These are phyloP conservation scores for Petunia axillaris DNA, from an alignment of 257 asterid genomes.

Conservation along the genomic window DNA sequence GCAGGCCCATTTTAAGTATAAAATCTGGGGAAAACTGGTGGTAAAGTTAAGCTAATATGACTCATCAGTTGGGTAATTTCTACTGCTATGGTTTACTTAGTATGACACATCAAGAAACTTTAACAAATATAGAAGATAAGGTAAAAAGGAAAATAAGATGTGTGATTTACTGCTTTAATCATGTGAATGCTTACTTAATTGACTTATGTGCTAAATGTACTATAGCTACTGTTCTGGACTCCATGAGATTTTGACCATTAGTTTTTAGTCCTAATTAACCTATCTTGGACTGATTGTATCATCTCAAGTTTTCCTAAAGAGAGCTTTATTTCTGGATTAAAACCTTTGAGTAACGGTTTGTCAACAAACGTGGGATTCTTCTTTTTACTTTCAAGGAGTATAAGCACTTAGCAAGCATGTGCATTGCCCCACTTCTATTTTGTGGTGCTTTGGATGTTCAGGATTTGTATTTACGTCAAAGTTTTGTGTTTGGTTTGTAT, in stretches of 20 bases:
- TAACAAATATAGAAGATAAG: background rate
- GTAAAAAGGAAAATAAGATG: background rate
- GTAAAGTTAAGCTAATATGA: background rate
- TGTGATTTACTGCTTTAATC: background rate
- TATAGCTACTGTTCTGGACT: background rate
- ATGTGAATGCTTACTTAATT: background rate
- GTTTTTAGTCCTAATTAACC: background rate
- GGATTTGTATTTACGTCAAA: conserved; percentile 2
- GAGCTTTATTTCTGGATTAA: background rate
- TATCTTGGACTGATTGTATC: background rate
- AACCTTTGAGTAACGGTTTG: background rate
- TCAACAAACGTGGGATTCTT: background rate
- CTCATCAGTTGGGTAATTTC: background rate
- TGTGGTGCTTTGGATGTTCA: background rate
- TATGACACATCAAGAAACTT: background rate
- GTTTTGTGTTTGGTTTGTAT: background rate
- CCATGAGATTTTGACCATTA: background rate
- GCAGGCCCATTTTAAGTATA: background rate
- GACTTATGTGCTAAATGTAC: background rate
- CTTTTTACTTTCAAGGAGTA: background rate
- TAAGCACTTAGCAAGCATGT: background rate
- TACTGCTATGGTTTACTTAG: background rate
- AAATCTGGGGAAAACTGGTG: background rate
- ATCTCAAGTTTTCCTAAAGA: background rate
- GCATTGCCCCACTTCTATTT: background rate